These are phyloP conservation scores for Hypoxylon subgilvum DNA, from an alignment of 495 filamentous ascomycete genomes.

Conservation along the genomic window DNA sequence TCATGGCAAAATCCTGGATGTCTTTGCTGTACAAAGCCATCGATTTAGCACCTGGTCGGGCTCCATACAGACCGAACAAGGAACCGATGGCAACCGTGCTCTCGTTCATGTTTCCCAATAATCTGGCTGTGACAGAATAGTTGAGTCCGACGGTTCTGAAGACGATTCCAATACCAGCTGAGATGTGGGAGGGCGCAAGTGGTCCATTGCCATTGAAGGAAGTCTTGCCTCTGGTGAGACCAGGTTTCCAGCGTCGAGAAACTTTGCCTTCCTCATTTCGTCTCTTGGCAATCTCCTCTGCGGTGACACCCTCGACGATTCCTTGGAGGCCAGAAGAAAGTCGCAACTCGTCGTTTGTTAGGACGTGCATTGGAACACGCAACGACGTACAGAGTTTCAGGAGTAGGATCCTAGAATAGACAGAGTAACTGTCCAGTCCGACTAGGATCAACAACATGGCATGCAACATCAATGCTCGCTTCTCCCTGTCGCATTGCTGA, in stretches of 20 bases:
- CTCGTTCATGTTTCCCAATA: constrained; percentile 78
- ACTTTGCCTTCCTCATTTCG: constrained; percentile 70
- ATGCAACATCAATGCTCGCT: constrained; percentile 56
- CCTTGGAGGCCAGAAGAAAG: constrained; percentile 76
- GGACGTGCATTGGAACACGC: constrained; percentile 64
- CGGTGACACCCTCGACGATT: constrained; percentile 71
- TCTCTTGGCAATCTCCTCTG: constrained; percentile 69
- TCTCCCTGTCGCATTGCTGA: too few relatives aligned
- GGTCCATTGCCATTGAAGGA: too few relatives aligned
- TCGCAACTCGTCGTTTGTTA: constrained; percentile 74
- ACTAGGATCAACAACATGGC: constrained; percentile 75
- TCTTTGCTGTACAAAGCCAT: constrained; percentile 88
- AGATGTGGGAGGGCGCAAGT: constrained; percentile 80
- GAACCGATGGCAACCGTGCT: constrained; percentile 79
- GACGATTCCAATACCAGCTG: constrained; percentile 79
- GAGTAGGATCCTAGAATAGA: constrained; percentile 77
- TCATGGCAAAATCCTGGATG: constrained; percentile 86
- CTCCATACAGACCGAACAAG: constrained; percentile 89
- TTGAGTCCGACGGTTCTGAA: constrained; percentile 83
- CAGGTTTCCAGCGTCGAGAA: constrained; percentile 78
- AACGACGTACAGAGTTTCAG: constrained; percentile 72
- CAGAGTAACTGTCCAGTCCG: constrained; percentile 79
- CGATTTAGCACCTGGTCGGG: constrained; percentile 80
- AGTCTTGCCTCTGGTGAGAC: too few relatives aligned
- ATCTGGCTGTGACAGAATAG: constrained; percentile 67